These are phyloP conservation scores for Pichia californica DNA, from an alignment of 805 yeast species.

Conservation along the genomic window DNA sequence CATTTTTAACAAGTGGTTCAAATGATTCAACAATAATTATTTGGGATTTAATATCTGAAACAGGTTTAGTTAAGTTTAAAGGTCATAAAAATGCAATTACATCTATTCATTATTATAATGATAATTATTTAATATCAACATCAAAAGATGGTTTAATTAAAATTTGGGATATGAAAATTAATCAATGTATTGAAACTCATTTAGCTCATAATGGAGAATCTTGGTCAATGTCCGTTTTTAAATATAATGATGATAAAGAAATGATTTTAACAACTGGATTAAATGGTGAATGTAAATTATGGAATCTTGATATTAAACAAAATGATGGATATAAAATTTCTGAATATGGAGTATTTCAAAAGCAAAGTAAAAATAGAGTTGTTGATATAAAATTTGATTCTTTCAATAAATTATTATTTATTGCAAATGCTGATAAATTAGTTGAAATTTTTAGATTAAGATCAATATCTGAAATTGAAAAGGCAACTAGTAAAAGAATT, in stretches of 20 bases:
- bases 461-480: conserved; percentile 66
- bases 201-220: conserved; percentile 91
- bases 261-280: conserved; percentile 67
- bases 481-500: conserved; percentile 70
- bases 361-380: conserved; percentile 71
- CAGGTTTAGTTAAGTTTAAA: conserved; percentile 76
- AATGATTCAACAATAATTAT: conserved; percentile 76
- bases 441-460: conserved; percentile 77
- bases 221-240: conserved; percentile 61
- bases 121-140: conserved; percentile 65
- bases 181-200: conserved; percentile 91
- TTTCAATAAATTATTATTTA: conserved; percentile 46
- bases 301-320: conserved; percentile 58
- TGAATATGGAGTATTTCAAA: conserved; percentile 63
- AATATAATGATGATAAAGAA: conserved; percentile 31
- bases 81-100: conserved; percentile 90
- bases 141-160: conserved; percentile 89
- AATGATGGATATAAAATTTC: conserved; percentile 35
- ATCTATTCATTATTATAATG: conserved; percentile 50
- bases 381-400: conserved; percentile 47
- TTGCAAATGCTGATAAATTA: conserved; percentile 77
- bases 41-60: conserved; percentile 95
- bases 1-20: conserved; percentile 81
- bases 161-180: conserved; percentile 86
- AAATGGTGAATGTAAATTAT: conserved; percentile 76